Conservation (phyloP, 2,329 filamentous ascomycete genomes). For the Pseudogymnoascus sp. region DNA sequence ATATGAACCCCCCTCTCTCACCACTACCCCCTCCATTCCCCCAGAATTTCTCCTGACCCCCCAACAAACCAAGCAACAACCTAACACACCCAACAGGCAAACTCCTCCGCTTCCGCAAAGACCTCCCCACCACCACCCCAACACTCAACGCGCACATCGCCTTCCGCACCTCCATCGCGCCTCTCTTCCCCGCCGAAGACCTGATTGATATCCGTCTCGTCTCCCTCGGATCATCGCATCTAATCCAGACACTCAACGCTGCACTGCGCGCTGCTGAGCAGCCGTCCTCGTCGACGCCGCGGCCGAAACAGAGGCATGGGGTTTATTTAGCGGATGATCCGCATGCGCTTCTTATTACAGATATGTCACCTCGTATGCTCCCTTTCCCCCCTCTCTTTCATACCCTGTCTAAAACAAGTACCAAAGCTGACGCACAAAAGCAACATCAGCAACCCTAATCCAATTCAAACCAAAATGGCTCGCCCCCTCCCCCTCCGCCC, state of each 20-base stretch:
- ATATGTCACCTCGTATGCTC: constrained; percentile 51
- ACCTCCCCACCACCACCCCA: constrained; percentile 39
- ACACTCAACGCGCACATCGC: constrained; percentile 29
- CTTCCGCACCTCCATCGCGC: constrained; percentile 44
- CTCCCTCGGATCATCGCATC: constrained; percentile 33
- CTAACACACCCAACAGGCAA: constrained; percentile 30
- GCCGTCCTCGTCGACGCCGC: constrained; percentile 13
- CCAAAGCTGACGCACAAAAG: no score
- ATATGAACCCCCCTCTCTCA: not conserved
- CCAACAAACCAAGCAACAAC: constrained; percentile 10
- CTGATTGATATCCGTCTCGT: constrained; percentile 50
- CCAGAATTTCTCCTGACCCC: not conserved
- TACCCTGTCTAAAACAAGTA: no score
- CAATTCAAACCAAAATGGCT: constrained; percentile 88
- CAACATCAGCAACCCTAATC: constrained; percentile 36
- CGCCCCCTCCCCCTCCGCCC: constrained; percentile 64
- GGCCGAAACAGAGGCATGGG: constrained; percentile 41
- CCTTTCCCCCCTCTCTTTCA: no score
- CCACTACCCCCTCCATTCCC: not conserved
- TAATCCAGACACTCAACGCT: constrained; percentile 42
- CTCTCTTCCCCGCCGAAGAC: constrained; percentile 45
- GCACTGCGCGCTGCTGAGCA: constrained; percentile 42
- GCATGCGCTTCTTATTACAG: constrained; percentile 62
- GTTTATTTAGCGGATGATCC: constrained; percentile 46
- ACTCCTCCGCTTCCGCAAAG: constrained; percentile 54